phyloP scores from a whole-genome alignment of 2,329 filamentous ascomycete genomes.

The Neonectria hederae region DNA sequence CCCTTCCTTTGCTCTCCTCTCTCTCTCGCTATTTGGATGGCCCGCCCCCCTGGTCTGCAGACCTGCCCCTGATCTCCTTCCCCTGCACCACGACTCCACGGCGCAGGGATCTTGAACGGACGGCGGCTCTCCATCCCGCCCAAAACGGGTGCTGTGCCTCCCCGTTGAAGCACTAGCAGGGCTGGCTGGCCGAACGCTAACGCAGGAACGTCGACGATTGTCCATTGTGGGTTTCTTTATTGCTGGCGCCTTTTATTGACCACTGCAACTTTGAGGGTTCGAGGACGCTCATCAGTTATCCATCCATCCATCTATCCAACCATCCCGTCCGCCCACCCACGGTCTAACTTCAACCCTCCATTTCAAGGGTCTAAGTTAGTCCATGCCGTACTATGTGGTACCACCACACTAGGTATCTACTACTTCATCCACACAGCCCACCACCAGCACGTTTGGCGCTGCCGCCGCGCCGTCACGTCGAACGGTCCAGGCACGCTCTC shows the following conservation, averaged over 20 bases:
- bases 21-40: background rate
- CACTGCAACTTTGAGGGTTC: background rate
- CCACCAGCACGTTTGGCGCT: conserved; percentile 15
- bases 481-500: conserved; percentile 6
- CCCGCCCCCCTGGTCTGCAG: background rate
- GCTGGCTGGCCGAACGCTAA: conserved; percentile 5
- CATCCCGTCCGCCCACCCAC: background rate
- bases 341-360: background rate
- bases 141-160: conserved; percentile 9
- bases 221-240: background rate
- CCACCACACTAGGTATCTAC: too few relatives aligned
- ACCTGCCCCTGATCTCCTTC: background rate
- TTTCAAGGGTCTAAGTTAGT: too few relatives aligned
- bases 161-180: conserved; percentile 8
- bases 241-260: background rate
- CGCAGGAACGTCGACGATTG: conserved; percentile 14
- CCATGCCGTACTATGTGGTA: too few relatives aligned
- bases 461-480: background rate
- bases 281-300: background rate
- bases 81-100: background rate
- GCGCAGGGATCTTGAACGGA: conserved; percentile 16
- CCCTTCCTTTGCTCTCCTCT: conserved; percentile 1
- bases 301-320: background rate
- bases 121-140: conserved; percentile 5
- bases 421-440: background rate